phyloP scores from a whole-genome alignment of 371 early-diverging fungal species.

The Umbelopsis sp. region DNA sequence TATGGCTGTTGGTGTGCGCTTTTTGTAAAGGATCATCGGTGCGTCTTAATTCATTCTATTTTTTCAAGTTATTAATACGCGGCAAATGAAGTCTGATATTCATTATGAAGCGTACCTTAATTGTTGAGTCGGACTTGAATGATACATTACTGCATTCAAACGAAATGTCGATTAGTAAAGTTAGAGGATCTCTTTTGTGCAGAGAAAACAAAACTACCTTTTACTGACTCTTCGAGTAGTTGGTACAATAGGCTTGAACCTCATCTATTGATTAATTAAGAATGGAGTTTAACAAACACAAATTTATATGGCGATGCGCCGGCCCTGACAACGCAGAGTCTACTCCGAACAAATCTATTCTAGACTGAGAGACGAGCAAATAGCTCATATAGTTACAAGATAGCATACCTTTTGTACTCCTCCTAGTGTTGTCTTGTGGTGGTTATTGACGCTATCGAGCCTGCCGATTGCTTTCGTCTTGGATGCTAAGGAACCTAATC shows the following conservation, averaged over 20 bases:
- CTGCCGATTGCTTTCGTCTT: neutral
- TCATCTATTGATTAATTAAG: neutral
- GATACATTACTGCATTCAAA: neutral
- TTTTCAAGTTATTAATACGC: neutral
- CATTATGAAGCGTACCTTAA: neutral
- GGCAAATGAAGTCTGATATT: neutral
- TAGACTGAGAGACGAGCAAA: too few relatives aligned
- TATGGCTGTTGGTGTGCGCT: neutral
- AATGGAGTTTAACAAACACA: neutral
- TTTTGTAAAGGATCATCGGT: neutral
- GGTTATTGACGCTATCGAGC: constrained; percentile 2
- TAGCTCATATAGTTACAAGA: neutral
- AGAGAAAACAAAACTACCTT: neutral
- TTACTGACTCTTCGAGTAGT: neutral
- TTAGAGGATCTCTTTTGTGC: neutral
- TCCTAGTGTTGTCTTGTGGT: constrained; percentile 10
- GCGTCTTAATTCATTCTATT: neutral
- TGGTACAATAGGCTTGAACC: constrained; percentile 7
- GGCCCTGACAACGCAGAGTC: neutral
- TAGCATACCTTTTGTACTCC: constrained; percentile 1
- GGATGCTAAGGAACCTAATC: neutral
- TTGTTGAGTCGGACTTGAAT: neutral
- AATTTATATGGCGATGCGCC: too few relatives aligned
- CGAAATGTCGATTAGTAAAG: neutral
- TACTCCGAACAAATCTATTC: neutral